These are phyloP conservation scores for Sutorius australiensis DNA, from an alignment of 768 basidiomycete genomes.

Conservation along the genomic window DNA sequence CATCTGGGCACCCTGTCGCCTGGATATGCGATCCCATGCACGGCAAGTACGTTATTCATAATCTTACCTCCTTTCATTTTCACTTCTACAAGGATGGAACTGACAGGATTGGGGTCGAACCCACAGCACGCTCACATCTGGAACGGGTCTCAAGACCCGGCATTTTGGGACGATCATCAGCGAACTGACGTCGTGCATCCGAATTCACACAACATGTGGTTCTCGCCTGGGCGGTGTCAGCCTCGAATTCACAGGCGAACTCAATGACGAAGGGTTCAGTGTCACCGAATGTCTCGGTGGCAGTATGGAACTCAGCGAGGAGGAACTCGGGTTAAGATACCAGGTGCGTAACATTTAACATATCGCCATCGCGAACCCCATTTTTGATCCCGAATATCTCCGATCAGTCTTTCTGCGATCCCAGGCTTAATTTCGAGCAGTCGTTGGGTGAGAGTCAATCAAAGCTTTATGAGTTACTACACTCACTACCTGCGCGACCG, in stretches of 20 bases:
- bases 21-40: conserved; percentile 99
- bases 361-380: background rate
- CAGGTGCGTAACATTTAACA: conserved; percentile 46
- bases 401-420: conserved; percentile 85
- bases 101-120: background rate
- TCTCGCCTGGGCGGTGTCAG: conserved; percentile 82
- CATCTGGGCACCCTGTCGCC: conserved; percentile 78
- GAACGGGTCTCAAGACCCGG: conserved; percentile 81
- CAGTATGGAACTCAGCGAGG: conserved; percentile 90
- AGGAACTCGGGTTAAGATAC: conserved; percentile 86
- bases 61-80: background rate
- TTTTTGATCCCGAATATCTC: background rate
- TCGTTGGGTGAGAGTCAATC: conserved; percentile 58
- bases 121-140: conserved; percentile 75
- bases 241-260: conserved; percentile 89
- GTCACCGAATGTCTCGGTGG: conserved; percentile 98
- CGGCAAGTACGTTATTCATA: conserved; percentile 69
- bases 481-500: background rate
- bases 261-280: conserved; percentile 86
- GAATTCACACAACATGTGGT: conserved; percentile 69
- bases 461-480: background rate
- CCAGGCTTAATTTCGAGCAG: conserved; percentile 90
- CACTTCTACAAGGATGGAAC: background rate
- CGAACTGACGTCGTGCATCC: conserved; percentile 79
- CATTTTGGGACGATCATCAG: conserved; percentile 85